These are phyloP conservation scores for Yamadazyma laniorum DNA, from an alignment of 805 yeast species.

Conservation along the genomic window DNA sequence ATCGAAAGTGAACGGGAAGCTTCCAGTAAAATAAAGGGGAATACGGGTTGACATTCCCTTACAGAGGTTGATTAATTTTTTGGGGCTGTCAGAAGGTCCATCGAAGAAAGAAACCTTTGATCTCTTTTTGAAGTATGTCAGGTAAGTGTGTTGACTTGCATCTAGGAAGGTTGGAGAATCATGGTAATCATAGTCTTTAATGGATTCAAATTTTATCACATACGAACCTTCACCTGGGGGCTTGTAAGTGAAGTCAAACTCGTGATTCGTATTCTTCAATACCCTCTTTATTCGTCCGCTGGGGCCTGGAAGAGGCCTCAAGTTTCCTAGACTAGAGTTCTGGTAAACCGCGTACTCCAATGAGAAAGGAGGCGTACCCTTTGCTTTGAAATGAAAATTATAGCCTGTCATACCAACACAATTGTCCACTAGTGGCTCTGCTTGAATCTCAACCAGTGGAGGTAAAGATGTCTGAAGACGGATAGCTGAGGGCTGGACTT, in stretches of 20 bases:
- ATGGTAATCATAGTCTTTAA: constrained; percentile 62
- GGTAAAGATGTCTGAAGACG: constrained; percentile 45
- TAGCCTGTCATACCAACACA: constrained; percentile 92
- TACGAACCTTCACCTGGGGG: constrained; percentile 84
- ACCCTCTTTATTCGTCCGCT: constrained; percentile 27
- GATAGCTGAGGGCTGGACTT: constrained; percentile 45
- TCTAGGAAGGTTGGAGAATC: constrained; percentile 34
- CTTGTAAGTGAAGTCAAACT: constrained; percentile 52
- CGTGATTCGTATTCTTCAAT: constrained; percentile 25
- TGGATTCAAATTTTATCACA: constrained; percentile 62
- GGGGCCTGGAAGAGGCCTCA: constrained; percentile 32
- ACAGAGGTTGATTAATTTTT: constrained; percentile 26
- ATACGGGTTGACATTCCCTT: constrained; percentile 32
- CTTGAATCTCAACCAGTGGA: constrained; percentile 37
- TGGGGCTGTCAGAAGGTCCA: constrained; percentile 7
- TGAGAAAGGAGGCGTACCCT: constrained; percentile 82
- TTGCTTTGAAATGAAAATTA: constrained; percentile 62
- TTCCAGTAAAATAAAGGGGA: constrained; percentile 69
- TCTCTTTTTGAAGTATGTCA: constrained; percentile 68
- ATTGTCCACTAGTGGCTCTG: constrained; percentile 70
- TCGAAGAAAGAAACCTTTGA: constrained; percentile 44
- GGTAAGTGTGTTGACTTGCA: constrained; percentile 50
- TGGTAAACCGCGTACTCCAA: constrained; percentile 58
- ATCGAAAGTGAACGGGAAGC: constrained; percentile 69
- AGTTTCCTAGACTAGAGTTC: constrained; percentile 33